Conservation (phyloP, 2,329 filamentous ascomycete genomes). For the Meredithiella fracta region DNA sequence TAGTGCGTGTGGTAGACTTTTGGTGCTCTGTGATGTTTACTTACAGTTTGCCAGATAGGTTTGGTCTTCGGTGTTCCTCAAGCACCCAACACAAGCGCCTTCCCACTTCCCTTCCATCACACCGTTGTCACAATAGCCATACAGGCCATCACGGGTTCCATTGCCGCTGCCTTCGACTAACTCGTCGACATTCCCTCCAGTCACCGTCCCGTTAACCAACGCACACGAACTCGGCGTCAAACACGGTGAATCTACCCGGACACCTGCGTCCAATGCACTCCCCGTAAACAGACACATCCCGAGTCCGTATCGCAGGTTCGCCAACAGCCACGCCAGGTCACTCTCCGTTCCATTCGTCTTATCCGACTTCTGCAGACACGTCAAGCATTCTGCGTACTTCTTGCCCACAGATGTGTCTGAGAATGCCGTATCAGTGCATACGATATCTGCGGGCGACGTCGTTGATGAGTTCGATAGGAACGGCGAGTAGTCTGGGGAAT, state of each 20-base stretch:
- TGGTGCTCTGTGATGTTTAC: constrained; percentile 16
- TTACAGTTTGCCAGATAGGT: constrained; percentile 33
- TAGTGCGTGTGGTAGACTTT: constrained; percentile 3
- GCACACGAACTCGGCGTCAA: constrained; percentile 26
- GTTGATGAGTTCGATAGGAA: constrained; percentile 23
- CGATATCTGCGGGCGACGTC: constrained; percentile 31
- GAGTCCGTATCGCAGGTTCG: constrained; percentile 33
- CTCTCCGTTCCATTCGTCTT: constrained; percentile 24
- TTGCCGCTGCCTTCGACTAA: background rate
- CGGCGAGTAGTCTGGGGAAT: constrained; percentile 22
- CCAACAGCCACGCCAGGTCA: constrained; percentile 31
- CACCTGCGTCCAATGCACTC: constrained; percentile 20
- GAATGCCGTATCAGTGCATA: constrained; percentile 28
- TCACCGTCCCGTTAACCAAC: constrained; percentile 25
- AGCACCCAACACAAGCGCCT: constrained; percentile 27
- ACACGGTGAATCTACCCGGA: constrained; percentile 26
- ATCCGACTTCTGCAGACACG: constrained; percentile 31
- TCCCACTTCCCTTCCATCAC: constrained; percentile 20
- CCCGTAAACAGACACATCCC: constrained; percentile 29
- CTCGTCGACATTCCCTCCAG: constrained; percentile 20
- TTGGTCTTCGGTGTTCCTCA: constrained; percentile 26
- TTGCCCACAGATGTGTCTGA: constrained; percentile 23
- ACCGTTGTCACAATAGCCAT: constrained; percentile 27
- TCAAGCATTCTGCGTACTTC: constrained; percentile 31
- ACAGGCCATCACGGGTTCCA: constrained; percentile 17